A percentile compares a stretch with the other conserved stretches of the same genome.
Conservation (phyloP, 768 basidiomycete genomes). For the Rhodotorula paludigena region DNA sequence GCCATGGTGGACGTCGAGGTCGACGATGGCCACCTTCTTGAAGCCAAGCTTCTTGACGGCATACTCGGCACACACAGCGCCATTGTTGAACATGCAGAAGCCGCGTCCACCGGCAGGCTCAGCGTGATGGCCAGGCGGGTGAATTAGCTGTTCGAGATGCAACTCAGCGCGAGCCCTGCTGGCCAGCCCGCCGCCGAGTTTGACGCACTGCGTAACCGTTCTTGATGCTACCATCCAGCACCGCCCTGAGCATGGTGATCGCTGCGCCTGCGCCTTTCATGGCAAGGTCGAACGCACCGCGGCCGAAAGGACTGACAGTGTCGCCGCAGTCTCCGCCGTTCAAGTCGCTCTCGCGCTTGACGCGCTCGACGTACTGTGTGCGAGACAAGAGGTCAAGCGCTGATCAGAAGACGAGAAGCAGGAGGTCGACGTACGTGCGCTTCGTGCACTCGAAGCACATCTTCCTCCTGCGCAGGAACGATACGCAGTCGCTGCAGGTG, state of each 20-base stretch:
- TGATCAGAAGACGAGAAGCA: no score
- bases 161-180: no score
- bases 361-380: slow-evolving; percentile 1
- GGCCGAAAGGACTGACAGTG: not conserved
- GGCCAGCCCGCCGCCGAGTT: no score
- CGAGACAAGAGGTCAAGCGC: no score
- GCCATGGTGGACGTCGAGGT: not conserved
- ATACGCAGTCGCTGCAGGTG: not conserved
- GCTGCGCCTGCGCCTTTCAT: not conserved
- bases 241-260: not conserved
- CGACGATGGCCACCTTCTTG: not conserved
- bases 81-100: not conserved
- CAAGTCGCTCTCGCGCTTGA: not conserved
- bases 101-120: not conserved
- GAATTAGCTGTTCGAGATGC: not conserved
- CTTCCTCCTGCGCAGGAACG: not conserved
- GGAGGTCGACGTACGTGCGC: not conserved
- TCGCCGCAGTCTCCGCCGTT: not conserved
- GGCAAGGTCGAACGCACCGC: not conserved
- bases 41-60: not conserved
- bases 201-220: not conserved
- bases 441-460: not conserved
- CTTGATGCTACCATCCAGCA: not conserved
- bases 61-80: not conserved
- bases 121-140: not conserved